Conservation (phyloP, 192 early-diverging fungal species). For the Diversispora eburnea region DNA sequence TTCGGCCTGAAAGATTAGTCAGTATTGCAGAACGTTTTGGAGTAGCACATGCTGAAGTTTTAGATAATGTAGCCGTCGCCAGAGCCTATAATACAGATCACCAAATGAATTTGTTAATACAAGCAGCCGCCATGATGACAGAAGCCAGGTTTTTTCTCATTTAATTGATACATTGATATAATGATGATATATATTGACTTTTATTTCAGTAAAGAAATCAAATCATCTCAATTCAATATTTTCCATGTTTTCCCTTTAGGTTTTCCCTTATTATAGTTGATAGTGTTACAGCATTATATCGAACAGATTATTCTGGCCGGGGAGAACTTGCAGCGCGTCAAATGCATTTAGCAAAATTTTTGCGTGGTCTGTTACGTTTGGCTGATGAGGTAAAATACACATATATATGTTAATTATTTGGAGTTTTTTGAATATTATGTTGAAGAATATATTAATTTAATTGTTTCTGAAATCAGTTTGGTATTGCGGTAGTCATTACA, state of each 20-base stretch:
- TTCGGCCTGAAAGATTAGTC: slow-evolving; percentile 86
- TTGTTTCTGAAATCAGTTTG: slow-evolving; percentile 58
- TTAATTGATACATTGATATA: background rate
- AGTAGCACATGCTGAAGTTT: slow-evolving; percentile 76
- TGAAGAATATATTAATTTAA: background rate
- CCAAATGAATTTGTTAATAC: slow-evolving; percentile 78
- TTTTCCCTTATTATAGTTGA: slow-evolving; percentile 90
- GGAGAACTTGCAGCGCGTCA: slow-evolving; percentile 94
- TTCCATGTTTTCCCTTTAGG: slow-evolving; percentile 29
- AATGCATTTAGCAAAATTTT: slow-evolving; percentile 89
- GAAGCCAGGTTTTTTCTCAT: slow-evolving; percentile 53
- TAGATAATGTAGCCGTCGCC: slow-evolving; percentile 94
- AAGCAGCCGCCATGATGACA: slow-evolving; percentile 89
- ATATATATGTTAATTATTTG: background rate
- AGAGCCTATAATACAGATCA: slow-evolving; percentile 96
- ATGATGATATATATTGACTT: too few relatives aligned
- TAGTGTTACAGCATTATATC: slow-evolving; percentile 91
- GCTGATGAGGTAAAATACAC: slow-evolving; percentile 74
- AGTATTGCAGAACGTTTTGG: slow-evolving; percentile 77
- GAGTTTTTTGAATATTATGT: background rate
- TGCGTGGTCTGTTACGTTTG: slow-evolving; percentile 77
- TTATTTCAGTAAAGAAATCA: too few relatives aligned
- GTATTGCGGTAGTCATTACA: slow-evolving; percentile 94
- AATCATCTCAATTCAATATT: too few relatives aligned
- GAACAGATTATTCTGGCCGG: slow-evolving; percentile 95